These are phyloP conservation scores for Salpingoeca rosetta DNA, from an alignment of 78 protist species.

Conservation along the genomic window DNA sequence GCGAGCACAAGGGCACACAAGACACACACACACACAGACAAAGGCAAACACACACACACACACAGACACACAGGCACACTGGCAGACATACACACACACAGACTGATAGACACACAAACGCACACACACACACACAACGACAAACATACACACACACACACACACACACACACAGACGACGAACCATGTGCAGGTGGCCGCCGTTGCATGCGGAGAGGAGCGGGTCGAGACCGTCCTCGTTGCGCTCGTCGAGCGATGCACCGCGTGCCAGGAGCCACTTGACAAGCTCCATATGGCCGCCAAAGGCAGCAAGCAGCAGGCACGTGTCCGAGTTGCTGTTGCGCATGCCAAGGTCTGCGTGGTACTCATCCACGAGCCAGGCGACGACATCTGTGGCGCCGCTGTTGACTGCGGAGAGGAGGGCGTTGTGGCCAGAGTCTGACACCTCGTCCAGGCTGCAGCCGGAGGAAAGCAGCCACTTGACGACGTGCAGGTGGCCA, in stretches of 20 bases:
- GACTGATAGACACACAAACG: too few species aligned
- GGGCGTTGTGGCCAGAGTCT: not conserved
- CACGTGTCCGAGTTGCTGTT: not conserved
- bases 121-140: too few species aligned
- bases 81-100: too few species aligned
- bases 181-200: not conserved
- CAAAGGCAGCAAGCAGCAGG: not conserved
- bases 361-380: not conserved
- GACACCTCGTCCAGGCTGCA: not conserved
- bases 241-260: not conserved
- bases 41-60: too few species aligned
- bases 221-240: not conserved
- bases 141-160: too few species aligned
- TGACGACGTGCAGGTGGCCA: not conserved
- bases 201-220: not conserved
- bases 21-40: too few species aligned
- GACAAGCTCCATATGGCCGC: not conserved
- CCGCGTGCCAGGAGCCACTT: not conserved
- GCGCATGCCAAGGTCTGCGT: not conserved
- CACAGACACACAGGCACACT: too few species aligned
- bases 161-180: not conserved
- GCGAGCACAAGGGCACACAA: too few species aligned
- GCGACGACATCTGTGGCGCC: not conserved
- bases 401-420: not conserved
- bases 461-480: not conserved